Conservation (phyloP, 2,329 filamentous ascomycete species). For the Xylaria sp. region DNA sequence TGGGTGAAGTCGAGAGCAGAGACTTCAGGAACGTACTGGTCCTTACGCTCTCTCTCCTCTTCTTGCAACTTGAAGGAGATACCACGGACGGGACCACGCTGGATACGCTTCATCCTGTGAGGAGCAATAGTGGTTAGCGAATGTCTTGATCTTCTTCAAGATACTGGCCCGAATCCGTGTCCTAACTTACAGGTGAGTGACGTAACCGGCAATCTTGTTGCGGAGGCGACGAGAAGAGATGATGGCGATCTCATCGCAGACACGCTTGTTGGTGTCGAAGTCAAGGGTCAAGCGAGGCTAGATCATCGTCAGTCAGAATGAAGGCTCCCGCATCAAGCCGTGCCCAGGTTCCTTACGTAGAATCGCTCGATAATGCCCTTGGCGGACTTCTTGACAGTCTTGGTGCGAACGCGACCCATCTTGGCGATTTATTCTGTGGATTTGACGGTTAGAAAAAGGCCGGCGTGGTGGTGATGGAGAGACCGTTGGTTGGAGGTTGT, state of each 20-base stretch:
- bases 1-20: conserved; percentile 98
- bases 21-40: conserved; percentile 99
- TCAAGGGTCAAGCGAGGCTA: conserved; percentile 97
- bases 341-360: conserved; percentile 9
- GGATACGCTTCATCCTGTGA: conserved; percentile 90
- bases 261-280: conserved; percentile 99
- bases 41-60: conserved; percentile 99
- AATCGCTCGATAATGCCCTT: conserved; percentile 81
- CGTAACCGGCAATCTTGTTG: conserved; percentile 99
- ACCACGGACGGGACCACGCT: conserved; percentile 97
- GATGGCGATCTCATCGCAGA: conserved; percentile 99
- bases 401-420: conserved; percentile 66
- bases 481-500: conserved; percentile 15
- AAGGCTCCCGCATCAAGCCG: background rate
- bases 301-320: conserved; percentile 60
- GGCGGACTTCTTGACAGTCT: conserved; percentile 72
- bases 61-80: conserved; percentile 99
- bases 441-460: conserved; percentile 12
- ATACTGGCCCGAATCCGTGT: too few relatives aligned
- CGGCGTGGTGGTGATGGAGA: conserved; percentile 36
- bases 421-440: conserved; percentile 39
- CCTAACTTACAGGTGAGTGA: conserved; percentile 63
- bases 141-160: too few relatives aligned
- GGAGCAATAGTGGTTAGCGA: conserved; percentile 4
- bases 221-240: conserved; percentile 98